Conservation (phyloP, 2,329 filamentous ascomycete species). For the Xylariaceae sp. region DNA sequence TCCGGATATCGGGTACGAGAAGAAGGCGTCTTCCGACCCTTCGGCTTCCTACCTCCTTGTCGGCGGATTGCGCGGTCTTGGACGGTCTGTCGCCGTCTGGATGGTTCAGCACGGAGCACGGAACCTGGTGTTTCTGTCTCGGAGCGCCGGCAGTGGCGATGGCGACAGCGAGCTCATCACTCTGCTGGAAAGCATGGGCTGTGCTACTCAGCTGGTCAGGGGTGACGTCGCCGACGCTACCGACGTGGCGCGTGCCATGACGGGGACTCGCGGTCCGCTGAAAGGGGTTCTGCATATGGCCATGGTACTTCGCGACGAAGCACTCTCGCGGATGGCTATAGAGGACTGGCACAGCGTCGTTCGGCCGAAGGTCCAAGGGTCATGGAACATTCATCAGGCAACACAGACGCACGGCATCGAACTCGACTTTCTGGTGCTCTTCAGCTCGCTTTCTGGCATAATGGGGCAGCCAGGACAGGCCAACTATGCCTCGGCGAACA, state of each 20-base stretch:
- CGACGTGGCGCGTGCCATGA: conserved; percentile 3
- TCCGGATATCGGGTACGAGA: no score
- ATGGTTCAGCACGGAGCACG: conserved; percentile 30
- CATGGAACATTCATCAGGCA: conserved; percentile 31
- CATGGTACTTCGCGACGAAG: conserved; percentile 19
- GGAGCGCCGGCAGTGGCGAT: conserved; percentile 16
- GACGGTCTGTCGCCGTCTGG: conserved; percentile 19
- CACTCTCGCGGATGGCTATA: conserved; percentile 28
- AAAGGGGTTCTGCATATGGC: conserved; percentile 14
- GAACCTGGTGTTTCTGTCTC: conserved; percentile 30
- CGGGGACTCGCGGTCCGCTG: neutral
- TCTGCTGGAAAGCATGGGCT: conserved; percentile 14
- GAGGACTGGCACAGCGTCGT: conserved; percentile 24
- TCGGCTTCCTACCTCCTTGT: conserved; percentile 22
- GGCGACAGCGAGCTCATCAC: conserved; percentile 9
- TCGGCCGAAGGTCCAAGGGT: conserved; percentile 30
- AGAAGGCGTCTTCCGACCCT: conserved; percentile 7
- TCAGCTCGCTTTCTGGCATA: conserved; percentile 21
- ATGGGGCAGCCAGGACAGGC: conserved; percentile 22
- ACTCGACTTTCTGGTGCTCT: conserved; percentile 32
- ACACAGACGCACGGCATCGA: conserved; percentile 6
- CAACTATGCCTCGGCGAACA: conserved; percentile 30
- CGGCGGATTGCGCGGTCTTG: conserved; percentile 25
- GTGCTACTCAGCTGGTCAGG: conserved; percentile 1
- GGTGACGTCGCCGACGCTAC: neutral